Evolutionary conservation across 352 stramenopile species (phyloP), one percentile per base, ranked within the genome.

Genomic region (Phytopythium litorale): DNA sequence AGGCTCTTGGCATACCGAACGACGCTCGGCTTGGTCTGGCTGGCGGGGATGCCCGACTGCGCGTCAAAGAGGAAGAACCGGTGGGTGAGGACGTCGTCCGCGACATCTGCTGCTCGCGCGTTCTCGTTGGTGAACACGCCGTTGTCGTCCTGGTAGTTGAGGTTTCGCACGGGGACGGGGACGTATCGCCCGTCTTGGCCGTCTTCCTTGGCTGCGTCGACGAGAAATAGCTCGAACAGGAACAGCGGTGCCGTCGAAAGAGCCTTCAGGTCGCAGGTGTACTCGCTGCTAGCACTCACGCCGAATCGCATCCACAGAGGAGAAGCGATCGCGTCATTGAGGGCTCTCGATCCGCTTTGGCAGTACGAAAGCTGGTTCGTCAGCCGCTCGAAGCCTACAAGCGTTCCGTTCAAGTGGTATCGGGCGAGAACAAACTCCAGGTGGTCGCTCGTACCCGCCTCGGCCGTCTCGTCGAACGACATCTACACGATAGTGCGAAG

Each of bases 21-120:
- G 1, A 88, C 81, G 21, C 79, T 75, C 0, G 84, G 70, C 52
- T 72, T 80, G 11, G 58, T 79, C 33, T 81, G 75, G 8, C 71
- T 73, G 3, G 70, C 52, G 40, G 73, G 63, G 12, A 92, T 67
- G 8, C 89, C 86, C 0, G 83, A 92, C 21, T 84, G 70, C 52
- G 81, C 75, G 63, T 98, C 96, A 56, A 92, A 93, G 30, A 98
- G 67, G 64, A 98, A 96, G 64, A 98, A 98, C 1, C 94, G 80
- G 28, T 97, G 84, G 37, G 73, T 95, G 21, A 98, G 73, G 23
- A 94, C 73, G 66, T 98, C 90, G 72, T 97, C 80, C 13, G 78
- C 43, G 8, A 70, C 64, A 58, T 98, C 89, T 2, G 62, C 60
- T 13, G 53, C 30, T 9, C 59, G 54, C 7, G 56, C 60, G 60